A percentile compares a stretch with the other conserved stretches of the same genome.
Evolutionary conservation across 176 grass and related monocot genomes (phyloP).

Genomic region (Neostapfia colusana): DNA sequence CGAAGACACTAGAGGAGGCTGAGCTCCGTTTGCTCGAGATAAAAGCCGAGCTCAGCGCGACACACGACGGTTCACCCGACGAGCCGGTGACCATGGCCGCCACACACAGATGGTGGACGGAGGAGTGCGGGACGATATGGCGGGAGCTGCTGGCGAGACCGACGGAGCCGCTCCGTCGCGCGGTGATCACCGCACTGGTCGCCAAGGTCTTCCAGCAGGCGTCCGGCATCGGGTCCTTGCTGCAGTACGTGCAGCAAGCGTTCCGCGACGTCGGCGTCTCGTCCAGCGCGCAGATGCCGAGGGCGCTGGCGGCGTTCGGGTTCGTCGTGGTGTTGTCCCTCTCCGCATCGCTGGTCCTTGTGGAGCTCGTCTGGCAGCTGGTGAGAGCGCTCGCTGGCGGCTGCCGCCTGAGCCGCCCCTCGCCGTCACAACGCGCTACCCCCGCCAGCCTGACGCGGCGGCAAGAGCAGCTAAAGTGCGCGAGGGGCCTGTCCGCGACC

Average conservation of each 20-base stretch:
- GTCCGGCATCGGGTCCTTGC: conserved; percentile 21
- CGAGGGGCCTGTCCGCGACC: too few relatives aligned
- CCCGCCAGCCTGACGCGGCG: too few relatives aligned
- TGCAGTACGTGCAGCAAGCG: conserved; percentile 30
- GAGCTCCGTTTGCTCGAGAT: conserved; percentile 38
- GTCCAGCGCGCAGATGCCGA: neutral
- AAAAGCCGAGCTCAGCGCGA: conserved; percentile 8
- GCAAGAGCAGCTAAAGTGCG: too few relatives aligned
- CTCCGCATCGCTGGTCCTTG: conserved; percentile 22
- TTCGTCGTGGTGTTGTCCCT: conserved; percentile 20
- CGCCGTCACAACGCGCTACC: too few relatives aligned
- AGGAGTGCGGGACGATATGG: neutral
- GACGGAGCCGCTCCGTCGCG: conserved; percentile 44
- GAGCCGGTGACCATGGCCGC: too few relatives aligned
- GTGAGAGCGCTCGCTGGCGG: neutral
- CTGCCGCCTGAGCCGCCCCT: neutral
- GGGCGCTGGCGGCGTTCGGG: conserved; percentile 37
- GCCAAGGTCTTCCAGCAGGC: conserved; percentile 55
- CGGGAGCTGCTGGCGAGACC: conserved; percentile 29
- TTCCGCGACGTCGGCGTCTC: conserved; percentile 26
- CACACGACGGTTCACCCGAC: neutral
- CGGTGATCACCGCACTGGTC: conserved; percentile 34
- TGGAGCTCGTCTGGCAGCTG: conserved; percentile 39
- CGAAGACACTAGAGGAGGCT: conserved; percentile 21
- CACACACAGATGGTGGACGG: conserved; percentile 1